These are phyloP conservation scores for Neoconidiobolus thromboides DNA, from an alignment of 371 early-diverging fungal species.

Conservation along the genomic window DNA sequence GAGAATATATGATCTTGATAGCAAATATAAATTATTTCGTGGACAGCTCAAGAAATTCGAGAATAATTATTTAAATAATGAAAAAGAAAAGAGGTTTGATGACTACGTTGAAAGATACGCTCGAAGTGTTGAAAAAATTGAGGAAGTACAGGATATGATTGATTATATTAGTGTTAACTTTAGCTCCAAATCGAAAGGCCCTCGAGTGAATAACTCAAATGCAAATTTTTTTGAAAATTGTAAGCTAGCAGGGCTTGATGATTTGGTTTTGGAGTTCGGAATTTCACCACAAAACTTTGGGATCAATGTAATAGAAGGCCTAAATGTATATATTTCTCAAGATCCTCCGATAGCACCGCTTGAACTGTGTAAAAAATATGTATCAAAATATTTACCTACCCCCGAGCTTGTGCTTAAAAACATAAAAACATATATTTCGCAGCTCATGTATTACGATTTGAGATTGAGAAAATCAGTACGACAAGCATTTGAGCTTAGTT, in stretches of 20 bases:
- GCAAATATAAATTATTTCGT: slow-evolving; percentile 47
- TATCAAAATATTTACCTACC: slow-evolving; percentile 26
- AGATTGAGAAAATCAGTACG: slow-evolving; percentile 65
- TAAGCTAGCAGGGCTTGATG: slow-evolving; percentile 24
- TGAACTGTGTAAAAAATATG: slow-evolving; percentile 37
- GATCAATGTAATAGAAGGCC: slow-evolving; percentile 30
- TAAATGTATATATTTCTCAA: slow-evolving; percentile 31
- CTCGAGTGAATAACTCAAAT: slow-evolving; percentile 8
- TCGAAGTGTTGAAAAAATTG: slow-evolving; percentile 28
- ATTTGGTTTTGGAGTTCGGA: slow-evolving; percentile 32
- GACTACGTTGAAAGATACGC: slow-evolving; percentile 24
- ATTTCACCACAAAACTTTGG: slow-evolving; percentile 44
- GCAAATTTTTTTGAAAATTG: slow-evolving; percentile 29
- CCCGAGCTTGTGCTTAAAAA: slow-evolving; percentile 32
- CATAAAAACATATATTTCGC: slow-evolving; percentile 22
- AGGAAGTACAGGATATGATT: slow-evolving; percentile 53
- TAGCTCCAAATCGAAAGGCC: background rate
- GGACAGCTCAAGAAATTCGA: background rate
- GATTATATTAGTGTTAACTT: slow-evolving; percentile 47
- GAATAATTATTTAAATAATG: background rate
- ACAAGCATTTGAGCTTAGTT: slow-evolving; percentile 39
- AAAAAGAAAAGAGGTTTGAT: slow-evolving; percentile 11
- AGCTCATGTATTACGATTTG: slow-evolving; percentile 65
- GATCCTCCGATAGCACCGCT: slow-evolving; percentile 27
- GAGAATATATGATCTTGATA: slow-evolving; percentile 71